Base-by-base conservation (phyloP, 371 early-diverging fungal genomes). In the Zychaea mexicana region DNA sequence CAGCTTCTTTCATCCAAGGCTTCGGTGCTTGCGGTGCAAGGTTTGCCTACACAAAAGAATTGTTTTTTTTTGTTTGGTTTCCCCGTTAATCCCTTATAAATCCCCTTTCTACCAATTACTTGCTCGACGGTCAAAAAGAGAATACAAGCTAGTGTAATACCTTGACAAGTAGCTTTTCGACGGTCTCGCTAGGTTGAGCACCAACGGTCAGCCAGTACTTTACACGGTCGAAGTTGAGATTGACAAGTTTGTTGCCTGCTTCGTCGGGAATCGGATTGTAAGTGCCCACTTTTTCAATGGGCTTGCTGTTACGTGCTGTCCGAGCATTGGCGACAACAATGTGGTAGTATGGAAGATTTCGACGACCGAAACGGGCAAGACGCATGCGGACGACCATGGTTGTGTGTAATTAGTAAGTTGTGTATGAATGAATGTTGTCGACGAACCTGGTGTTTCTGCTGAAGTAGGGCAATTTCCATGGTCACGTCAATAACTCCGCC, bases 161-260 rank as follows among this genome's bases (percentile, higher is more conserved):
- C 86, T 94, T 96, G 64, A 92, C 90, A 22, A 98, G 78, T 64
- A 98, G 72, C 68, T 92, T 92, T 24, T 90, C 88, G 10, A 96
- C 98, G 13, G 91, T 81, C 31, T 93, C 93, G 15, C 91, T 83
- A 8, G 97, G 97, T 79, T 96, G 95, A 13, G 98, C 99, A 30
- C 98, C 98, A 13, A 92, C 94, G 13, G 92, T 89, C 60, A 98
- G 80, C 99, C 99, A 98, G 78, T 97, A 95, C 75, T 97, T 96
- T 68, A 92, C 90, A 52, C 98, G 89, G 57, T 92, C 94, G 71
- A 91, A 85, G 73, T 97, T 90, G 58, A 97, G 80, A 32, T 89
- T 88, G 64, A 98, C 78, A 62, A 92, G 87, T 77, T 98, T 98
- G 67, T 87, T 77, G 61, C 91, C 91, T 15, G 86, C 69, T 22